Evolutionary conservation across 495 filamentous ascomycete species (phyloP).

Genomic region (Chaetomium tenue): DNA sequence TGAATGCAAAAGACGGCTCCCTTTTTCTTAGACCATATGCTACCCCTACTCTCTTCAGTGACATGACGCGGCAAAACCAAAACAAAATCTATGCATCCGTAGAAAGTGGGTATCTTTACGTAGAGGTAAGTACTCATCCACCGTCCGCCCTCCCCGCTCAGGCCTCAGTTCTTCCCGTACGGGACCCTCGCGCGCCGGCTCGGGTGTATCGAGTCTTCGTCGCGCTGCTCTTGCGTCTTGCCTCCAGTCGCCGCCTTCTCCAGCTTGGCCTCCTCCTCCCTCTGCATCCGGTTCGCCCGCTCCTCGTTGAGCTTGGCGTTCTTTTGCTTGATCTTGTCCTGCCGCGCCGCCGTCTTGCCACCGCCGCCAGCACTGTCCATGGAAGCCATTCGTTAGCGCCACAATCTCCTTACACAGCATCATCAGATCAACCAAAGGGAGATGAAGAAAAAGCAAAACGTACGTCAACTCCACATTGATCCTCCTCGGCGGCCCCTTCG

Average conservation of each 20-base stretch:
- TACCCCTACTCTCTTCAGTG: not conserved
- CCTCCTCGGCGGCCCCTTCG: constrained; percentile 60
- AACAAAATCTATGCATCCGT: constrained; percentile 5
- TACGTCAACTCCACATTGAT: constrained; percentile 94
- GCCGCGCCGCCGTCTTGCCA: constrained; percentile 68
- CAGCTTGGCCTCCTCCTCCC: constrained; percentile 51
- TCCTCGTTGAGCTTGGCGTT: constrained; percentile 86
- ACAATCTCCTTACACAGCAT: not conserved
- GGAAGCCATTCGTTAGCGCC: not conserved
- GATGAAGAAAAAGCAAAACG: constrained; percentile 35
- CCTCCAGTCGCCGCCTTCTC: constrained; percentile 41
- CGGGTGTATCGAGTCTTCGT: constrained; percentile 32
- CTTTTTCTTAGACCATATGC: constrained; percentile 11
- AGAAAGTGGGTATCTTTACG: constrained; percentile 20
- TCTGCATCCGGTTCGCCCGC: constrained; percentile 54
- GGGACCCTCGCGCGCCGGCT: constrained; percentile 31
- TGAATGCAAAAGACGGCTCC: constrained; percentile 30
- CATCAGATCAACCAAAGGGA: too few species aligned
- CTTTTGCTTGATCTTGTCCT: constrained; percentile 71
- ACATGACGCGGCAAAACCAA: not conserved
- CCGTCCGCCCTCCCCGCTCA: not conserved
- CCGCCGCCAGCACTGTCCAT: constrained; percentile 70
- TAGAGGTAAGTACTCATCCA: constrained; percentile 9
- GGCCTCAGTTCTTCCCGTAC: constrained; percentile 17
- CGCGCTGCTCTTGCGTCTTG: constrained; percentile 24